Percentiles rank a stretch among this genome's conserved stretches.
Evolutionary conservation across 2,329 filamentous ascomycete species (phyloP).

Genomic region (Alternaria arborescens): DNA sequence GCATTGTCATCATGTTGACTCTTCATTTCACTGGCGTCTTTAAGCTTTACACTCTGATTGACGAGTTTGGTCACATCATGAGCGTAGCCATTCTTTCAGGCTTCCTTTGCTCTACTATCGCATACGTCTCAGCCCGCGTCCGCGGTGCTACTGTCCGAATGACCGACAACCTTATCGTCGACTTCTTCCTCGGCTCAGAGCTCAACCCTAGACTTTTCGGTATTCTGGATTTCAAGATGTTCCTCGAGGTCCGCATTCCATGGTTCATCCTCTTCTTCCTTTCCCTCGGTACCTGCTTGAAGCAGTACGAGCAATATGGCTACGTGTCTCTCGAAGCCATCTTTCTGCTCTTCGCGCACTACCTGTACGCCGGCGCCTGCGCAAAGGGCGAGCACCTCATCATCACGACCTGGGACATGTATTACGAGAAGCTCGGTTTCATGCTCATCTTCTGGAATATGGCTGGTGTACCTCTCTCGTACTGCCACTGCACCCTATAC

Average conservation of each 20-base stretch:
- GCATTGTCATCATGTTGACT: conserved; percentile 72
- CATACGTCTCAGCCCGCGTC: conserved; percentile 83
- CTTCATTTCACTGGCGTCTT: conserved; percentile 87
- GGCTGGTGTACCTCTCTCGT: conserved; percentile 86
- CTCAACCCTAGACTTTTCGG: conserved; percentile 86
- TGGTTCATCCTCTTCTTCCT: conserved; percentile 91
- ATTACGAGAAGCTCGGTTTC: conserved; percentile 96
- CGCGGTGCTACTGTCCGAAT: conserved; percentile 90
- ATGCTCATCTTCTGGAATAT: conserved; percentile 99
- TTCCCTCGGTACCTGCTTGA: conserved; percentile 76
- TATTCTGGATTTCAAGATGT: conserved; percentile 92
- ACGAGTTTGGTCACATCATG: conserved; percentile 93
- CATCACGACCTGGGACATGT: conserved; percentile 93
- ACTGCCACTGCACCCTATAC: conserved; percentile 93
- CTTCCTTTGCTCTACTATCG: conserved; percentile 81
- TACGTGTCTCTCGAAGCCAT: conserved; percentile 85
- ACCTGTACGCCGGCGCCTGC: conserved; percentile 90
- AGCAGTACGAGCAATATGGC: conserved; percentile 85
- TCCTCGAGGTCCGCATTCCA: conserved; percentile 89
- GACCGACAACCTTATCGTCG: conserved; percentile 82
- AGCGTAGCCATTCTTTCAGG: conserved; percentile 92
- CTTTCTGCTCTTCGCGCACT: conserved; percentile 89
- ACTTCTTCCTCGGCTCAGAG: conserved; percentile 92
- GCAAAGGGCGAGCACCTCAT: conserved; percentile 93
- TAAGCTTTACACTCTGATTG: conserved; percentile 88